Evolutionary conservation across 108 stramenopile genomes (phyloP).

Genomic region (Cyclotella baltica): DNA sequence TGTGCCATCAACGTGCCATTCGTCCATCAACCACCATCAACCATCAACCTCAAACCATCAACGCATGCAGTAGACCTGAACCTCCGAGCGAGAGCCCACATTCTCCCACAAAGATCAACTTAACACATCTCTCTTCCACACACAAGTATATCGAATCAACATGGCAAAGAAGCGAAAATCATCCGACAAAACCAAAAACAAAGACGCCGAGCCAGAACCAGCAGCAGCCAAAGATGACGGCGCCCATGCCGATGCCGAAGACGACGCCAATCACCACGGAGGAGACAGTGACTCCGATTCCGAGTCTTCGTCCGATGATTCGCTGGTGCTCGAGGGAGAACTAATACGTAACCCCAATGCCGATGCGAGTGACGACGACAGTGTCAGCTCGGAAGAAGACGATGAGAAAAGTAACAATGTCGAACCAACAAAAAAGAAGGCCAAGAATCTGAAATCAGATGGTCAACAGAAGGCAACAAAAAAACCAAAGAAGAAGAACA

Average conservation of each 20-base stretch:
- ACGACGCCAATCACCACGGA: slow-evolving; percentile 45
- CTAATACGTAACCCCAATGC: slow-evolving; percentile 77
- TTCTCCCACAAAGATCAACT: neutral
- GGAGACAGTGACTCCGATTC: slow-evolving; percentile 27
- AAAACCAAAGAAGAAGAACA: no score
- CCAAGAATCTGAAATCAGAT: slow-evolving; percentile 42
- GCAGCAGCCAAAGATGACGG: slow-evolving; percentile 37
- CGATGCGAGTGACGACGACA: slow-evolving; percentile 49
- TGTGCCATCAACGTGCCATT: no score
- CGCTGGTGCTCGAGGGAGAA: slow-evolving; percentile 74
- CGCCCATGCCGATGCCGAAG: slow-evolving; percentile 44
- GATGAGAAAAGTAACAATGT: slow-evolving; percentile 35
- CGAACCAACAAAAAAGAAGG: slow-evolving; percentile 42
- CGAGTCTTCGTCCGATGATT: slow-evolving; percentile 50
- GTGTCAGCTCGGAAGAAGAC: slow-evolving; percentile 44
- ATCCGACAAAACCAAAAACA: slow-evolving; percentile 19
- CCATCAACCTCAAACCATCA: neutral
- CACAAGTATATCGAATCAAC: no score
- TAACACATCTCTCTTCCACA: no score
- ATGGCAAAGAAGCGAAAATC: slow-evolving; percentile 49
- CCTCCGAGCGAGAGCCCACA: neutral
- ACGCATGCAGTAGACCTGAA: neutral
- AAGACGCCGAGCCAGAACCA: slow-evolving; percentile 10
- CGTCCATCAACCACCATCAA: no score
- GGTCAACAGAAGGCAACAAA: no score